A percentile compares a stretch with the other conserved stretches of the same genome.
Evolutionary conservation across 2,329 filamentous ascomycete genomes (phyloP).

Genomic region (Pseudogymnoascus sp.): DNA sequence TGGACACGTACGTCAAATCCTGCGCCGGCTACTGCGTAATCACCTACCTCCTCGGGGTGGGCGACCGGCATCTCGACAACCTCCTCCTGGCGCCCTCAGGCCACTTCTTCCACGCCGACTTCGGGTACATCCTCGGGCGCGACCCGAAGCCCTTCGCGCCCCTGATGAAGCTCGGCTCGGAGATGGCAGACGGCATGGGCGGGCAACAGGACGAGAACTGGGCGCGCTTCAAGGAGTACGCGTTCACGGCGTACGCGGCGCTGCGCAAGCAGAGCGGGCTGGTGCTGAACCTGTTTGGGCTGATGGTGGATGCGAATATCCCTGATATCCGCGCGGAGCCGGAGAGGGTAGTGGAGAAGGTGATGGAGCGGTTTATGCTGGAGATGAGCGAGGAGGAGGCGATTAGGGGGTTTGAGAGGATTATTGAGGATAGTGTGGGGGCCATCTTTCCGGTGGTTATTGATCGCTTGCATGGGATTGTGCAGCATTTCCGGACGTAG

Average conservation of each 20-base stretch:
- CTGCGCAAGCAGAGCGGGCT: slow-evolving; percentile 83
- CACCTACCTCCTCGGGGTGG: slow-evolving; percentile 93
- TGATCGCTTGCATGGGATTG: slow-evolving; percentile 87
- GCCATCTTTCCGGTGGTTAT: slow-evolving; percentile 90
- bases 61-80: slow-evolving; percentile 93
- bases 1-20: slow-evolving; percentile 92
- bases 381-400: slow-evolving; percentile 91
- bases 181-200: slow-evolving; percentile 99
- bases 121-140: slow-evolving; percentile 93
- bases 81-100: slow-evolving; percentile 81
- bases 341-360: slow-evolving; percentile 89
- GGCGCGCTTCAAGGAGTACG: slow-evolving; percentile 86
- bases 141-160: slow-evolving; percentile 97
- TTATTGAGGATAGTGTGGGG: slow-evolving; percentile 86
- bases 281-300: slow-evolving; percentile 87
- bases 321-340: slow-evolving; percentile 89
- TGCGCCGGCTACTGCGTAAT: slow-evolving; percentile 98
- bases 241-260: slow-evolving; percentile 88
- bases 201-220: slow-evolving; percentile 76
- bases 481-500: slow-evolving; percentile 80
- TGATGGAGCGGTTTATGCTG: slow-evolving; percentile 87
- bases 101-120: slow-evolving; percentile 97
- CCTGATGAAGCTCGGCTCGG: slow-evolving; percentile 91
- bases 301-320: slow-evolving; percentile 97
- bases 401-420: slow-evolving; percentile 73